These are phyloP conservation scores for Aplosporella prunicola DNA, from an alignment of 2,329 filamentous ascomycete species.

Conservation along the genomic window DNA sequence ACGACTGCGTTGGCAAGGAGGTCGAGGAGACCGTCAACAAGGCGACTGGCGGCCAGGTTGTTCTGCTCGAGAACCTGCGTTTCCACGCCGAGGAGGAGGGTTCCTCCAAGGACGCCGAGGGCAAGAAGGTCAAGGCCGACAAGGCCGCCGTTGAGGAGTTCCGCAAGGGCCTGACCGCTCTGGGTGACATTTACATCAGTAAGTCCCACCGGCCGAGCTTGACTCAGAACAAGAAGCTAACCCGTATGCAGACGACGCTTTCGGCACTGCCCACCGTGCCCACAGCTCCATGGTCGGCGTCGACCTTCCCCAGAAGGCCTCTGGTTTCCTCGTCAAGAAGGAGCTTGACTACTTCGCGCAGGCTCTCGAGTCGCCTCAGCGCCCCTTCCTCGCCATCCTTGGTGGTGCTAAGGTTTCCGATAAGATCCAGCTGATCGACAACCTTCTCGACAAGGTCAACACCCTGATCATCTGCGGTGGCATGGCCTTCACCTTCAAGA, in stretches of 20 bases:
- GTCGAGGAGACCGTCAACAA: conserved; percentile 83
- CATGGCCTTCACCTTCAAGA: conserved; percentile 99
- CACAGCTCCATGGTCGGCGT: conserved; percentile 99
- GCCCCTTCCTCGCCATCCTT: conserved; percentile 96
- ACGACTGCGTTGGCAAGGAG: conserved; percentile 82
- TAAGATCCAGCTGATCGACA: conserved; percentile 99
- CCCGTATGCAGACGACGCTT: conserved; percentile 68
- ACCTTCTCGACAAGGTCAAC: conserved; percentile 96
- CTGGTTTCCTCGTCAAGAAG: conserved; percentile 99
- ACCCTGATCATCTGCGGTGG: conserved; percentile 92
- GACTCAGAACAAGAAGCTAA: conserved; percentile 14
- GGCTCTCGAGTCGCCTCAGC: conserved; percentile 84
- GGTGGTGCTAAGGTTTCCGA: conserved; percentile 97
- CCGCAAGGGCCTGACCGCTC: conserved; percentile 85
- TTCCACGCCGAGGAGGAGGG: conserved; percentile 99
- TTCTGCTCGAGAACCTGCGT: conserved; percentile 93
- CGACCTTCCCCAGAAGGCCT: conserved; percentile 90
- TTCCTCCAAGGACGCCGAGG: conserved; percentile 82
- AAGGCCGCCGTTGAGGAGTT: conserved; percentile 87
- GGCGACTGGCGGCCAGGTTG: conserved; percentile 69
- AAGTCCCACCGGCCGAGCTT: conserved; percentile 31
- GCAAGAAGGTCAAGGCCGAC: conserved; percentile 97
- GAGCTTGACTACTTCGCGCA: conserved; percentile 99
- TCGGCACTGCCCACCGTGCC: conserved; percentile 94
- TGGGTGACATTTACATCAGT: conserved; percentile 97